Percentiles rank a stretch among this genome's conserved stretches.
Evolutionary conservation across 1,139 yeast species (phyloP).

Genomic region (Suhomyces anneliseae): DNA sequence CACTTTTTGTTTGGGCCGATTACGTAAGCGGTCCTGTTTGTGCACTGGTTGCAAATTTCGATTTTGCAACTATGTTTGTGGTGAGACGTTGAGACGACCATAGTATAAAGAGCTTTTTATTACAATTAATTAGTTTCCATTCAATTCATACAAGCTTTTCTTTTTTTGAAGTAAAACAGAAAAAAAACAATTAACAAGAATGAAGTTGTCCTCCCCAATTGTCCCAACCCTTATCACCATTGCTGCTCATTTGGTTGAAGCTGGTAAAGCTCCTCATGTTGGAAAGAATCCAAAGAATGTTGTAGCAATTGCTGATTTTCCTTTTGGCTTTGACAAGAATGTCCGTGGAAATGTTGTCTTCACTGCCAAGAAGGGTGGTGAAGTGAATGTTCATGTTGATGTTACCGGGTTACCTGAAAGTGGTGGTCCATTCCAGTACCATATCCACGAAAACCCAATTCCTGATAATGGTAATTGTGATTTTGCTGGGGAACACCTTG

Average conservation of each 20-base stretch:
- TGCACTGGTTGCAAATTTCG: constrained; percentile 3
- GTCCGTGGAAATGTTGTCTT: constrained; percentile 53
- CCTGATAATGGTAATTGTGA: constrained; percentile 48
- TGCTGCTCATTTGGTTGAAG: constrained; percentile 16
- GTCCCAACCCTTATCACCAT: not conserved
- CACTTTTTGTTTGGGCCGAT: not conserved
- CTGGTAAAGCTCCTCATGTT: constrained; percentile 40
- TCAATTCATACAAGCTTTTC: too few relatives aligned
- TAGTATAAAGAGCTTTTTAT: not conserved
- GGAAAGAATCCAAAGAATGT: constrained; percentile 45
- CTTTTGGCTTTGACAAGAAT: constrained; percentile 39
- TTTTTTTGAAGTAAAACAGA: too few relatives aligned
- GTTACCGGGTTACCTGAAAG: constrained; percentile 54
- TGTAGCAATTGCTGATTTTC: constrained; percentile 59
- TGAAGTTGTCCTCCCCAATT: not conserved
- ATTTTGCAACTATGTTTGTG: not conserved
- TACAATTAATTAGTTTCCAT: not conserved
- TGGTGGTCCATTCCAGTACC: constrained; percentile 62
- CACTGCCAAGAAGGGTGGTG: constrained; percentile 45
- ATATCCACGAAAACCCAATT: constrained; percentile 52
- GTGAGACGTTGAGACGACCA: not conserved
- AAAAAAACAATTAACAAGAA: not conserved
- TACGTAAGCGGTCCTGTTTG: not conserved
- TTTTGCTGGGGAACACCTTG: constrained; percentile 50
- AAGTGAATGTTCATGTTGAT: constrained; percentile 60